phyloP scores from a whole-genome alignment of 2,329 filamentous ascomycete genomes.

The Furcasterigmium sp. region DNA sequence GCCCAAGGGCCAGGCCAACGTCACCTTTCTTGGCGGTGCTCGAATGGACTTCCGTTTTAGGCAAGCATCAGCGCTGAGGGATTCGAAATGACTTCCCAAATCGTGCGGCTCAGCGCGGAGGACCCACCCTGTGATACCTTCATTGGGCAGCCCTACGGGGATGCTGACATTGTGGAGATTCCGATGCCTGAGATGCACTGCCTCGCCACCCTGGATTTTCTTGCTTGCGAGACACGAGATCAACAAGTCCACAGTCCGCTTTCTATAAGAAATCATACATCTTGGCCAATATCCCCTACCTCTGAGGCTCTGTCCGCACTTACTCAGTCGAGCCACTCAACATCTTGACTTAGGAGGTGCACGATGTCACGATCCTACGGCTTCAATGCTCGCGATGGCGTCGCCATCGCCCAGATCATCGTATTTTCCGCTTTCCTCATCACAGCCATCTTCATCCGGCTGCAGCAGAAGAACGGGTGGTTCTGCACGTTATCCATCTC shows the following conservation, averaged over 20 bases:
- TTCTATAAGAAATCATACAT: no score
- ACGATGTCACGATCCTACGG: background rate
- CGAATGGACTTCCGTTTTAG: background rate
- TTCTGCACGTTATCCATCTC: slow-evolving; percentile 11
- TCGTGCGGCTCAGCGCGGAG: background rate
- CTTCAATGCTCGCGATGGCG: slow-evolving; percentile 6
- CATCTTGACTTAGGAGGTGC: background rate
- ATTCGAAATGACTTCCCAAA: background rate
- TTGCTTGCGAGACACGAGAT: background rate
- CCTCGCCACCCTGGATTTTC: no score
- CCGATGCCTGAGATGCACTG: no score
- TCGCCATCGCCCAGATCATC: slow-evolving; percentile 7
- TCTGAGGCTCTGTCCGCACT: no score
- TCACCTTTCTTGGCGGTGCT: no score
- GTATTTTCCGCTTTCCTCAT: slow-evolving; percentile 1
- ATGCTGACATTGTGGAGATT: background rate
- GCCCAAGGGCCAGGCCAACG: no score
- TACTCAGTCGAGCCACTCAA: background rate
- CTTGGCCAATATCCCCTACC: no score
- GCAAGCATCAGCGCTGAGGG: background rate
- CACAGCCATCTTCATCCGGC: slow-evolving; percentile 1
- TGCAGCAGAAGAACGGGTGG: slow-evolving; percentile 7
- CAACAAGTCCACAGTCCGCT: background rate
- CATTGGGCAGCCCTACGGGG: background rate
- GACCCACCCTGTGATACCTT: background rate